Conservation (phyloP, 352 stramenopile species). For the Phytophthora hybrid region DNA sequence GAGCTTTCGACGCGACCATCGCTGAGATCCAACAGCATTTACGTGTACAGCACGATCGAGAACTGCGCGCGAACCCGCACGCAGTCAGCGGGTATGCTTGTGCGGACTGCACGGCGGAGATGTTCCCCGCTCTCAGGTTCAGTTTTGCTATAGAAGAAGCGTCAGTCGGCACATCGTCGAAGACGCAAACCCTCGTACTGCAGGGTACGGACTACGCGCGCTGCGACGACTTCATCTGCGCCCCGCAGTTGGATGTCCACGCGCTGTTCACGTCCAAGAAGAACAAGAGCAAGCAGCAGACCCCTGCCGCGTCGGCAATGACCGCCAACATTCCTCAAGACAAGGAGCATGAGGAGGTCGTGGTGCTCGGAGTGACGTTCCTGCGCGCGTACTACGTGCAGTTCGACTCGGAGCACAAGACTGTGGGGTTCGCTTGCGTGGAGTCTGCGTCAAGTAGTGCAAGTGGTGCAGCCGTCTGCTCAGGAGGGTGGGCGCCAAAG, state of each 20-base stretch:
- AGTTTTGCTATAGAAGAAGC: conserved; percentile 38
- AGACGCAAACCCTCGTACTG: conserved; percentile 49
- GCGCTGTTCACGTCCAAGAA: conserved; percentile 43
- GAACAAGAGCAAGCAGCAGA: conserved; percentile 23
- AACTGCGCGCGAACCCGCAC: conserved; percentile 35
- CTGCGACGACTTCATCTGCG: conserved; percentile 62
- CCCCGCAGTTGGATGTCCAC: conserved; percentile 67
- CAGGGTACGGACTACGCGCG: conserved; percentile 72
- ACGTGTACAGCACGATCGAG: conserved; percentile 22
- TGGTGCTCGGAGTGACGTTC: conserved; percentile 73
- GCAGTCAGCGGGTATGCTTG: conserved; percentile 57
- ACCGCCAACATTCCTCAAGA: conserved; percentile 15
- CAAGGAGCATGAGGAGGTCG: conserved; percentile 38
- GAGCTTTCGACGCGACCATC: conserved; percentile 54
- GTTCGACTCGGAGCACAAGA: conserved; percentile 57
- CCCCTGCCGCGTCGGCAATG: conserved; percentile 20
- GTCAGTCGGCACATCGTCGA: background rate
- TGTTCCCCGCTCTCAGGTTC: conserved; percentile 67
- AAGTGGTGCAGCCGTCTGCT: conserved; percentile 24
- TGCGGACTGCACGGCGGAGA: conserved; percentile 49
- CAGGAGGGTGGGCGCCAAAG: conserved; percentile 45
- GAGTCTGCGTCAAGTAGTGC: conserved; percentile 1
- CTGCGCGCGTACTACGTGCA: conserved; percentile 73
- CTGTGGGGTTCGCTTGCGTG: conserved; percentile 62
- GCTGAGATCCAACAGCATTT: conserved; percentile 50